Base-by-base conservation (phyloP, 305 asterid species). In the Fraxinus sp. region DNA sequence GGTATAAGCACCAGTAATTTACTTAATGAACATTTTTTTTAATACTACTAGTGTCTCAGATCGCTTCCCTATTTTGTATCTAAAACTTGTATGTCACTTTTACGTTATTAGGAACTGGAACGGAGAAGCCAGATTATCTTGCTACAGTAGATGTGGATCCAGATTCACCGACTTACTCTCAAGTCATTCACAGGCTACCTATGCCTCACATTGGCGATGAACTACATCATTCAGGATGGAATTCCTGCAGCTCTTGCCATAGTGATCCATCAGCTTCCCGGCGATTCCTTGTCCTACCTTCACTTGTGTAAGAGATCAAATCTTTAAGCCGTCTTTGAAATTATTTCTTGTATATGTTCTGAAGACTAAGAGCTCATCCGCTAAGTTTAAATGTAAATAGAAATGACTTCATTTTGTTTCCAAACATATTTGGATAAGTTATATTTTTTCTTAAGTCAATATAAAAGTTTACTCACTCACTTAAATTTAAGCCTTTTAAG, bases 141-240 rank as follows among this genome's bases (percentile, higher is more conserved):
- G 97, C 96, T 20, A 96, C 99, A 0, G 94, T 96, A 77, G 99
- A 95, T 62, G 83, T 88, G 0, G 99, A 96, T 88, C 97, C 98
- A 18, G 90, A 55, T 81, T 96, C 99, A 22, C 92, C 95, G 11
- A 87, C 98, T 3, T 96, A 91, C 83, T 89, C 92, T 8, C 83
- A 92, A 81, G 97, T 96, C 73, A 90, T 96, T 80, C 98, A 96
- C 84, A 89, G 99, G 92, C 95, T 96, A 79, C 93, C 98, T 18
- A 95, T 95, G 99, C 98, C 99, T 74, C 57, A 88, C 79, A 10
- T 89, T 20, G 97, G 95, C 3, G 99, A 96, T 83, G 99, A 93
- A 80, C 90, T 96, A 0, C 99, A 96, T 82, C 99, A 96, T 82
- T 91, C 99, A 62, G 98, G 99, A 74, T 96, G 99, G 99, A 96